A percentile compares a stretch with the other conserved stretches of the same genome.
Evolutionary conservation across 1,284 basidiomycete species (phyloP).

Genomic region (Ganoderma resinaceum): DNA sequence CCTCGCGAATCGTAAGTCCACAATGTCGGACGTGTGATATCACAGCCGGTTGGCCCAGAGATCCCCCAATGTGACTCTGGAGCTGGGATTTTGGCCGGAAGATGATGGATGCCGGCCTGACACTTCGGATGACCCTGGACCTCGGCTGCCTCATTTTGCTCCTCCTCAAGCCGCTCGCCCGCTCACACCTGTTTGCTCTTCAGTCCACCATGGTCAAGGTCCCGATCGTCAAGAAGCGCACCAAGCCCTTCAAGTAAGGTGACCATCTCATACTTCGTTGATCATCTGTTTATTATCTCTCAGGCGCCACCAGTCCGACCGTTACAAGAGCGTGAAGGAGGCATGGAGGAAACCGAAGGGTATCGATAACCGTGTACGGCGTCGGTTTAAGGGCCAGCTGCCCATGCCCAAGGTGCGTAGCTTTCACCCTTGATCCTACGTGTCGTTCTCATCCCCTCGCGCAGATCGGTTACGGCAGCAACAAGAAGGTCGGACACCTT

Average conservation of each 20-base stretch:
- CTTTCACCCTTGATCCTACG: slow-evolving; percentile 6
- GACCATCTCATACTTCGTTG: not conserved
- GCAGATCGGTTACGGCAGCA: slow-evolving; percentile 85
- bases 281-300: slow-evolving; percentile 10
- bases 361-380: slow-evolving; percentile 95
- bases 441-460: not conserved
- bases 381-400: slow-evolving; percentile 95
- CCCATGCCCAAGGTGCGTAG: slow-evolving; percentile 90
- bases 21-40: slow-evolving; percentile 18
- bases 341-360: slow-evolving; percentile 98
- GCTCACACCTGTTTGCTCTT: slow-evolving; percentile 14
- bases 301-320: slow-evolving; percentile 97
- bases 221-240: slow-evolving; percentile 96
- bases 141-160: slow-evolving; percentile 22
- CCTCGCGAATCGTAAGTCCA: slow-evolving; percentile 48
- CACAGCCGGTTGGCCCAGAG: slow-evolving; percentile 27
- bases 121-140: slow-evolving; percentile 33
- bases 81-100: slow-evolving; percentile 11
- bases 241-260: slow-evolving; percentile 91
- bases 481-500: slow-evolving; percentile 64
- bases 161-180: not conserved
- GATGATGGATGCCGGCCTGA: slow-evolving; percentile 35
- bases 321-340: slow-evolving; percentile 95
- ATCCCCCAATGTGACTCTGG: slow-evolving; percentile 31
- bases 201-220: slow-evolving; percentile 81